These are phyloP conservation scores for Euphrasia confusa DNA, from an alignment of 257 asterid genomes.

Conservation along the genomic window DNA sequence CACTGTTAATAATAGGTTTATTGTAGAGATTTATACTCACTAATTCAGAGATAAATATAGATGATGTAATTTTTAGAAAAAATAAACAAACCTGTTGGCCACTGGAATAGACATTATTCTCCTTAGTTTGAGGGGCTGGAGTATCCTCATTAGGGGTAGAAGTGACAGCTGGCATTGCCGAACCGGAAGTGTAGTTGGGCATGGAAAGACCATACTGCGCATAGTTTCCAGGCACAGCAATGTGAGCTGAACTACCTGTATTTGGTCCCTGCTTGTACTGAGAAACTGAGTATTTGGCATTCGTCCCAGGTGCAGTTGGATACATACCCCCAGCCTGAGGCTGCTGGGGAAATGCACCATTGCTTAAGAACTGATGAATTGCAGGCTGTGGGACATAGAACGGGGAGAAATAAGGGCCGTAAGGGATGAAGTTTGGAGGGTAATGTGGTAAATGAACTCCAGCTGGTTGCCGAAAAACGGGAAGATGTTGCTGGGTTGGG, in stretches of 20 bases:
- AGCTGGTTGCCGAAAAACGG: slow-evolving; percentile 73
- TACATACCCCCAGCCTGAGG: slow-evolving; percentile 67
- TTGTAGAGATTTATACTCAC: neutral
- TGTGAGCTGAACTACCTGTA: slow-evolving; percentile 54
- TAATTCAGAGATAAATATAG: slow-evolving; percentile 9
- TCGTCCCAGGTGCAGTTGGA: slow-evolving; percentile 63
- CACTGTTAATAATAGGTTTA: too few species aligned
- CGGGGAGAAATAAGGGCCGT: slow-evolving; percentile 78
- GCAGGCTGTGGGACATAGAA: slow-evolving; percentile 64
- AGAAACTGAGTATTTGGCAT: slow-evolving; percentile 68
- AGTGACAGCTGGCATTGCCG: slow-evolving; percentile 53
- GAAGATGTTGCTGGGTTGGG: slow-evolving; percentile 60
- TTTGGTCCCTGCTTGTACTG: slow-evolving; percentile 80
- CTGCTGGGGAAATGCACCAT: slow-evolving; percentile 77
- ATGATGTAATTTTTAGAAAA: slow-evolving; percentile 5
- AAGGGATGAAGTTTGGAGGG: slow-evolving; percentile 72
- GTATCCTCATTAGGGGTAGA: slow-evolving; percentile 67
- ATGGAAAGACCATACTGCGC: slow-evolving; percentile 68
- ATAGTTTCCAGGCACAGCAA: slow-evolving; percentile 67
- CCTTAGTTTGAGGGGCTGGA: slow-evolving; percentile 60
- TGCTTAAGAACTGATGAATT: slow-evolving; percentile 72
- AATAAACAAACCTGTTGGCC: slow-evolving; percentile 70
- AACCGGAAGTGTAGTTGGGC: slow-evolving; percentile 51
- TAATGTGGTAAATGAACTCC: slow-evolving; percentile 83
- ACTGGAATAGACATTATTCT: slow-evolving; percentile 49